Evolutionary conservation across 169 alveolate genomes (phyloP), one percentile per base, ranked within the genome.

Genomic region (Perkinsus olseni): DNA sequence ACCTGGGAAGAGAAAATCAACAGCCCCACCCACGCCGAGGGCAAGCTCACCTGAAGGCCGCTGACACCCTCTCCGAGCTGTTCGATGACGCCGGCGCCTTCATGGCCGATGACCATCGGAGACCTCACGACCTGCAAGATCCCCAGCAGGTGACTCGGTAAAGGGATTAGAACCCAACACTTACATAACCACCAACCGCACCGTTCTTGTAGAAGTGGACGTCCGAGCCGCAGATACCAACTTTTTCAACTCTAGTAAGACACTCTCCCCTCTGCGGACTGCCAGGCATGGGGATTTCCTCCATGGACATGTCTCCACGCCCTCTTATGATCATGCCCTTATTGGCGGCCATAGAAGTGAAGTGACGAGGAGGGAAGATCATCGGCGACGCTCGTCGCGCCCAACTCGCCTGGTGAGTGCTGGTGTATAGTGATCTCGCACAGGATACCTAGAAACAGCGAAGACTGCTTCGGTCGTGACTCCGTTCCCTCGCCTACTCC

Each of bases 71-170:
- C 51, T 0, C 92, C 92, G 51, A 90, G 38, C 34, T 28, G 62
- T 4, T 38, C 92, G 13, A 90, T 50, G n/a, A 90, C 51, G 1
- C 92, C 92, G 34, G 92, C 39, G 4, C 37, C 34, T 24, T 90
- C 92, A 39, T 90, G 92, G 51, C 92, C 92, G 13, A 90, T 38
- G 31, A 90, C 36, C 92, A 90, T 90, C 36, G 92, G 92, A 0
- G 39, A 21, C 36, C 13, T 39, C 62, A 90, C 51, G 34, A 3
- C 82, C 82, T 62, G 31, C 8, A 8, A 62, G 1, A 8, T 13
- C 31, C 34, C 17, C 6, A 45, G n/a, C n/a, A n/a, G n/a, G n/a
- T n/a, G n/a, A n/a, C n/a, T n/a, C n/a, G n/a, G n/a, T n/a, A n/a
- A n/a, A n/a, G n/a, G n/a, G n/a, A n/a, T n/a, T n/a, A n/a, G n/a